Evolutionary conservation across 2,329 filamentous ascomycete species (phyloP), one percentile per base, ranked within the genome.

Genomic region (Arthrinium puccinioides): DNA sequence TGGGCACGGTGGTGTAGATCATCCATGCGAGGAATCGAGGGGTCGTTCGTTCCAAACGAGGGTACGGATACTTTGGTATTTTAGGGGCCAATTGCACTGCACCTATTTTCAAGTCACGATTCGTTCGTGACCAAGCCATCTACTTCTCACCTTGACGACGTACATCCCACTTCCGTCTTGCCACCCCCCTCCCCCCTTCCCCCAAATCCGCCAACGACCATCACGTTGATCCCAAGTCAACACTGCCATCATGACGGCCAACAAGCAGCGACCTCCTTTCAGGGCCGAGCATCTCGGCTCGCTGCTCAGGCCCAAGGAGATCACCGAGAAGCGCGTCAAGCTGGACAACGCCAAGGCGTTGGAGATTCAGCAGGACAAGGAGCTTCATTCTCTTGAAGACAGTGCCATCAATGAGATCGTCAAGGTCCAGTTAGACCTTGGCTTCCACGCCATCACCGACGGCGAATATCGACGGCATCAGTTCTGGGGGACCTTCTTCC

Each of bases 281-380:
- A 73, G 83, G 46, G 84, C 84, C 33, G 84, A 87, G 67, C 83
- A 87, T 53, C 67, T 86, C 47, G 84, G 83, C 48, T 86, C 82
- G 5, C 67, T 87, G 21, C 74, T 87, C 32, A 79, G 84, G 9
- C 82, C 83, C 6, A 62, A 79, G 45, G 65, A 73, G 41, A 66
- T 86, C 37, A 66, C 80, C 18, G 69, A 79, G 38, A 75, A 74
- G 45, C 79, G 83, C 47, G 67, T 76, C 42, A 49, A 55, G 37
- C 54, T 64, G 23, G 60, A 63, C 32, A 49, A 56, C 18, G 53
- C 55, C 35, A 61, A 63, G 39, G 59, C 59, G 11, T 44, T 61
- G 11, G 59, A 58, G 6, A 59, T 62, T 25, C 49, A 48, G n/a
- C 54, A 60, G 23, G 63, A 67, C 40, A 47, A 56, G 32, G 60